Conservation (phyloP, 2,329 filamentous ascomycete species). For the Myriosclerotinia scirpicola region DNA sequence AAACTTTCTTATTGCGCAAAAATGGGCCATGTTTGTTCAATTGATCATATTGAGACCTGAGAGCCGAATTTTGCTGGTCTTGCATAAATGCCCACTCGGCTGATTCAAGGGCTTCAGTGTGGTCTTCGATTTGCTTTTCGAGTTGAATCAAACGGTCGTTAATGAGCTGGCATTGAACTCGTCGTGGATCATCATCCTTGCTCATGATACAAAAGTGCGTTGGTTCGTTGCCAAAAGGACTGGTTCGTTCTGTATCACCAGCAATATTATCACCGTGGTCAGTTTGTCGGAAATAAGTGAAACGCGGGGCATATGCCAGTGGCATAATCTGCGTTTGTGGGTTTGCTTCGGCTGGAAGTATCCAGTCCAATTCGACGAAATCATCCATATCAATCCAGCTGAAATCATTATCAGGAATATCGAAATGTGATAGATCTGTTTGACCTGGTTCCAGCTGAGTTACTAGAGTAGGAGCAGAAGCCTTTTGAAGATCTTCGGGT, state of each 20-base stretch:
- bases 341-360: conserved; percentile 83
- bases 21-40: conserved; percentile 56
- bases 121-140: conserved; percentile 72
- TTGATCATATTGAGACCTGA: conserved; percentile 61
- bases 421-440: conserved; percentile 81
- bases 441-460: conserved; percentile 56
- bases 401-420: conserved; percentile 91
- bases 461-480: conserved; percentile 51
- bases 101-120: conserved; percentile 71
- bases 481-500: conserved; percentile 69
- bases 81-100: conserved; percentile 66
- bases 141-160: conserved; percentile 77
- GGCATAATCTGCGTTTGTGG: conserved; percentile 94
- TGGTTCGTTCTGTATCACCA: conserved; percentile 78
- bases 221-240: conserved; percentile 87
- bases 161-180: conserved; percentile 84
- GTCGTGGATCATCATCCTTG: conserved; percentile 80
- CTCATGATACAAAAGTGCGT: conserved; percentile 97
- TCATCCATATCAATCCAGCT: conserved; percentile 99
- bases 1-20: conserved; percentile 57
- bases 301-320: conserved; percentile 85
- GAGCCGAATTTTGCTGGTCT: conserved; percentile 51
- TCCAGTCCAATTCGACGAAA: conserved; percentile 97
- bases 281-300: conserved; percentile 96
- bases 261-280: conserved; percentile 81